Evolutionary conservation across 202 grass and related monocot genomes (phyloP), one percentile per base, ranked within the genome.

Genomic region (Brachypodium distachyon): DNA sequence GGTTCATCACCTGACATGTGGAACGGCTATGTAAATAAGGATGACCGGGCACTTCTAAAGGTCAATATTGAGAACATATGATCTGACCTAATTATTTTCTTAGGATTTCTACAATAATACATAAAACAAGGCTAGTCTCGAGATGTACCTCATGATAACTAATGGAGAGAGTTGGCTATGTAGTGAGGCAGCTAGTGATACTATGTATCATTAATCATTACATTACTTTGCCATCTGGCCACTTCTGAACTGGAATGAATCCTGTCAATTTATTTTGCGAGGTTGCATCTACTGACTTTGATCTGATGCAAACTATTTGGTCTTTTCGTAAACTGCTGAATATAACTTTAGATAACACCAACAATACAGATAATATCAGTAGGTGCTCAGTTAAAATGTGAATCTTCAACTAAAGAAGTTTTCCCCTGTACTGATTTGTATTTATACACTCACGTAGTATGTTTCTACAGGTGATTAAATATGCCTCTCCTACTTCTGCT

Each of bases 11-110:
- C 43, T 47, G 80, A 84, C 29, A 85, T 67, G 31, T 86, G 84
- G 87, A 90, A 98, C 27, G 87, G 91, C 54, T 92, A 98, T 67
- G 95, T 98, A 13, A 82, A 98, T 86, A 85, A 92, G 66, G 80
- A 92, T 81, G 95, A 94, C 23, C 71, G 95, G 44, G 87, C 95
- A 82, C 95, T 98, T 90, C 66, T 98, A 41, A 98, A 98, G 95
- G 94, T 97, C 29, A 67, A 9, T 84, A 43, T 42, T 38, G 52
- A 85, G 74, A 19, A 54, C 38, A 87, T 65, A 63, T 73, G 28
- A 48, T 70, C 27, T 60, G 42, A 64, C 48, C 18, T 52, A 25
- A 36, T 61, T 61, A 32, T 54, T 58, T 65, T 6, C 47, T 57
- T n/a, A 49, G n/a, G 34, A 66, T 81, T 62, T 72, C 5, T 76